Evolutionary conservation across 2,329 filamentous ascomycete genomes (phyloP).

Genomic region (Zasmidium cellare): DNA sequence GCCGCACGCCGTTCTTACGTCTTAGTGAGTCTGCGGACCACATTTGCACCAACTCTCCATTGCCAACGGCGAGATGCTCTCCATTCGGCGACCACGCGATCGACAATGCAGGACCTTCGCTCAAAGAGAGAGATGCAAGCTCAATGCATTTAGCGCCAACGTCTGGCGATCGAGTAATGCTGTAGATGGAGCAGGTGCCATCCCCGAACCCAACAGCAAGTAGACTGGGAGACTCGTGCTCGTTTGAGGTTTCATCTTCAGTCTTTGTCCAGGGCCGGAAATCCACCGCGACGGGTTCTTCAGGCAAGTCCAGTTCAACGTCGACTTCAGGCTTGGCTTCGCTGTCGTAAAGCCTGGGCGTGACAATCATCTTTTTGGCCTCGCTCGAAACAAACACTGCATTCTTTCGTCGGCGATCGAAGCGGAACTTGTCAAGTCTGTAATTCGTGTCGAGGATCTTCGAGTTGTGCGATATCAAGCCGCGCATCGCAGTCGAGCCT

Average conservation of each 20-base stretch:
- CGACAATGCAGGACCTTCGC: slow-evolving; percentile 37
- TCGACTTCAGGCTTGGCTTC: slow-evolving; percentile 5
- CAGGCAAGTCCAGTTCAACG: slow-evolving; percentile 12
- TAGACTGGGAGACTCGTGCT: slow-evolving; percentile 10
- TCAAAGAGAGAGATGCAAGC: slow-evolving; percentile 24
- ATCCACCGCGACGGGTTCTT: slow-evolving; percentile 37
- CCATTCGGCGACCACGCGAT: slow-evolving; percentile 48
- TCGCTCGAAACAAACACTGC: slow-evolving; percentile 37
- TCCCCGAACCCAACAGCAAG: slow-evolving; percentile 44
- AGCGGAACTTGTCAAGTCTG: slow-evolving; percentile 36
- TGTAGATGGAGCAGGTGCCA: slow-evolving; percentile 44
- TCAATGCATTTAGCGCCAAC: slow-evolving; percentile 11
- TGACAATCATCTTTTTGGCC: slow-evolving; percentile 36
- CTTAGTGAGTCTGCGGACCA: slow-evolving; percentile 37
- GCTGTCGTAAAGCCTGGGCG: slow-evolving; percentile 27
- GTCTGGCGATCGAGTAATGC: slow-evolving; percentile 25
- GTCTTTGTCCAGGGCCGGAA: slow-evolving; percentile 36
- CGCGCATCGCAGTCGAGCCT: slow-evolving; percentile 17
- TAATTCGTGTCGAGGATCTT: slow-evolving; percentile 14
- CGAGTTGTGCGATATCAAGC: slow-evolving; percentile 17
- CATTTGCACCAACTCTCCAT: slow-evolving; percentile 45
- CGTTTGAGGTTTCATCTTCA: slow-evolving; percentile 5
- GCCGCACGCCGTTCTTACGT: slow-evolving; percentile 16
- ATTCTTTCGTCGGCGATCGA: slow-evolving; percentile 32
- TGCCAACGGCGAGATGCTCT: slow-evolving; percentile 44